phyloP scores from a whole-genome alignment of 1,139 yeast species.

The Blastobotrys elegans region DNA sequence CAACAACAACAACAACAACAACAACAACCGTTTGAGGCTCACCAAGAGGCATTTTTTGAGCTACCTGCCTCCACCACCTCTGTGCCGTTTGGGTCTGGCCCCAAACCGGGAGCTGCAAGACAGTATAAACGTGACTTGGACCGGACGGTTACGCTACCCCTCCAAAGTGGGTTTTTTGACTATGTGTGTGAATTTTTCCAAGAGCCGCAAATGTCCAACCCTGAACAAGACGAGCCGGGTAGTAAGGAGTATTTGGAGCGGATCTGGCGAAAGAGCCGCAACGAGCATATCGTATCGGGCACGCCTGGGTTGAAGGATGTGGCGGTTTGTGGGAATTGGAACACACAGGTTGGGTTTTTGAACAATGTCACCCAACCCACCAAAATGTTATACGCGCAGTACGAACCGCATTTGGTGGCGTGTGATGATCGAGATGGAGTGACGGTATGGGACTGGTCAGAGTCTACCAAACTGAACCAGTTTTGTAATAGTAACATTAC shows the following conservation, averaged over 20 bases:
- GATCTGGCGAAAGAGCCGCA: conserved; percentile 85
- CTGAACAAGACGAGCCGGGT: conserved; percentile 90
- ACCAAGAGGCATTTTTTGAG: conserved; percentile 3
- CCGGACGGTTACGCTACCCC: conserved; percentile 39
- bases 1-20: too few relatives aligned
- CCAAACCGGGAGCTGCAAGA: conserved; percentile 30
- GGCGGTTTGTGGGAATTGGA: conserved; percentile 86
- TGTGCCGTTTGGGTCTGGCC: conserved; percentile 31
- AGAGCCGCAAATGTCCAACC: conserved; percentile 89
- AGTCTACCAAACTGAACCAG: conserved; percentile 50
- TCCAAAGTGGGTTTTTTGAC: conserved; percentile 73
- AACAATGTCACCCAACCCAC: conserved; percentile 80
- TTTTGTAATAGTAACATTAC: conserved; percentile 83
- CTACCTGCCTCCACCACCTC: conserved; percentile 23
- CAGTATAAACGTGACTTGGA: conserved; percentile 21
- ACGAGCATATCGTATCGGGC: conserved; percentile 77
- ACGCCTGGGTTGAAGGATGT: conserved; percentile 87
- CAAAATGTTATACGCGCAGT: conserved; percentile 76
- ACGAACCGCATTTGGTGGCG: conserved; percentile 76
- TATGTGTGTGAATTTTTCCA: conserved; percentile 91
- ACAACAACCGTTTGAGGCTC: not conserved
- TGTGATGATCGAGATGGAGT: conserved; percentile 83
- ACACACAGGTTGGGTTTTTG: conserved; percentile 52
- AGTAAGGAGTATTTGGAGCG: conserved; percentile 79
- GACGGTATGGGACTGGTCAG: conserved; percentile 86